Evolutionary conservation across 176 grass and related monocot genomes (phyloP).

Genomic region (Saccharum spontaneum): DNA sequence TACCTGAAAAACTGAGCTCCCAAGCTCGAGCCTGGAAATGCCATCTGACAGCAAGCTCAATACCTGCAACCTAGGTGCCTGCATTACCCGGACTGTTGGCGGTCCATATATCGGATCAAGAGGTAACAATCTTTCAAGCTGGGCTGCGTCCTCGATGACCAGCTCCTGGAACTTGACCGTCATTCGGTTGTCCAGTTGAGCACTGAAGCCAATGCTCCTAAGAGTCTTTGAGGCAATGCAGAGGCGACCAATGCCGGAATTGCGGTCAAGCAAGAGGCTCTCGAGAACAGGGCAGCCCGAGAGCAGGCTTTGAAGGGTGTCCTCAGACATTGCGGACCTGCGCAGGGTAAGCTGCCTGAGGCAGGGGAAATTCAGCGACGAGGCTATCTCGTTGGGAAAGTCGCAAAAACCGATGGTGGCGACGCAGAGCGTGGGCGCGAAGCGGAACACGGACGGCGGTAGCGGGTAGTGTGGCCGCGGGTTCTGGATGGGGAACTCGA

Average conservation of each 20-base stretch:
- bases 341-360: neutral
- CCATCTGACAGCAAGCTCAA: neutral
- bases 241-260: neutral
- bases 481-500: too few relatives aligned
- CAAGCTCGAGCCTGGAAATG: neutral
- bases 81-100: neutral
- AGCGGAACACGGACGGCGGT: neutral
- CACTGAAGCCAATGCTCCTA: neutral
- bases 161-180: neutral
- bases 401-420: neutral
- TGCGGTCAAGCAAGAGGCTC: neutral
- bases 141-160: neutral
- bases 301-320: neutral
- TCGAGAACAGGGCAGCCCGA: neutral
- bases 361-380: neutral
- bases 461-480: neutral
- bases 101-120: rapidly evolving
- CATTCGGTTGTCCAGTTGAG: rapidly evolving
- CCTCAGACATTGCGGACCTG: neutral
- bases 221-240: neutral
- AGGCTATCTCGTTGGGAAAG: neutral
- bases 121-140: neutral
- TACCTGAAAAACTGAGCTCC: neutral
- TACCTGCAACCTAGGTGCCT: neutral
- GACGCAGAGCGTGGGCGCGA: neutral